Evolutionary conservation across 2,329 filamentous ascomycete genomes (phyloP).

Genomic region (Myriosclerotinia duriaeana): DNA sequence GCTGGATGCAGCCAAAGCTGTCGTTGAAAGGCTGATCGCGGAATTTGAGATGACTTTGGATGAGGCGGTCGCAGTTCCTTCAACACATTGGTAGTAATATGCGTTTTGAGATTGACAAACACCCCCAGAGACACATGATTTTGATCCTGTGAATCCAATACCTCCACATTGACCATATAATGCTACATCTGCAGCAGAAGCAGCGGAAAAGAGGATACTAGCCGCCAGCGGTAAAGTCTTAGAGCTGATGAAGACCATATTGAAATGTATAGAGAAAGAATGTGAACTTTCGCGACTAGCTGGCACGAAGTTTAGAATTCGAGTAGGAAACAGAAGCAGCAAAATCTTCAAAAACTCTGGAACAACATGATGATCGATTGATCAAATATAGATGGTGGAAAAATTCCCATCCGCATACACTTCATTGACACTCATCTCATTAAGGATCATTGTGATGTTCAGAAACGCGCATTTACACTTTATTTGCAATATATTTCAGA

Average conservation of each 20-base stretch:
- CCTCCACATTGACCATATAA: conserved; percentile 36
- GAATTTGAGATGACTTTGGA: neutral
- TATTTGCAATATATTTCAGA: conserved; percentile 8
- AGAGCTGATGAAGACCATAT: neutral
- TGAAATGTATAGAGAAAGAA: neutral
- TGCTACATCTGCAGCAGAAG: conserved; percentile 10
- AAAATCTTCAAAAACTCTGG: too few relatives aligned
- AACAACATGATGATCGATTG: too few relatives aligned
- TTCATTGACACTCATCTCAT: neutral
- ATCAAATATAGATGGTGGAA: neutral
- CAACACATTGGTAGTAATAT: conserved; percentile 18
- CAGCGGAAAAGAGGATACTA: neutral
- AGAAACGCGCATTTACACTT: neutral
- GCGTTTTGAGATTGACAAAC: conserved; percentile 18
- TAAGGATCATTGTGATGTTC: neutral
- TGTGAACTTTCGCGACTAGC: neutral
- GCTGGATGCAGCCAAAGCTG: neutral
- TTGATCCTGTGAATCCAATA: conserved; percentile 36
- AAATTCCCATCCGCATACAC: neutral
- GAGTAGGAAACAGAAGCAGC: too few relatives aligned
- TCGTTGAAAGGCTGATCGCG: neutral
- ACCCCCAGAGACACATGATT: conserved; percentile 38
- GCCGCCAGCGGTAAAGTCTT: conserved; percentile 10
- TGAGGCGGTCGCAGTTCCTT: neutral
- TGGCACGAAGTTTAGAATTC: too few relatives aligned